Base-by-base conservation (phyloP, 352 stramenopile genomes). In the Phytophthora rubi region DNA sequence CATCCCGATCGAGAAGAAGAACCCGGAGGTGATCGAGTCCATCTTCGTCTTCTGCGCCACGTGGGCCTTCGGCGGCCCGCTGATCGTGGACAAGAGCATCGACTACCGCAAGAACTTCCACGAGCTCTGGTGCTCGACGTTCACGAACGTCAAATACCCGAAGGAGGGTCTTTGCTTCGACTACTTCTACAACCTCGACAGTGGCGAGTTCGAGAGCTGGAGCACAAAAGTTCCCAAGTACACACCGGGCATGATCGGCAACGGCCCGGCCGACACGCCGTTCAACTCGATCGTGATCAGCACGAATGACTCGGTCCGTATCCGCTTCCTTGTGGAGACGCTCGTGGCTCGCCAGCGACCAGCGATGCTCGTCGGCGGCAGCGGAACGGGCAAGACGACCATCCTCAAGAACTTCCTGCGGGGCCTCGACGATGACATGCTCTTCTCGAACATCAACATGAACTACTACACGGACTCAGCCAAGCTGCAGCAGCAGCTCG, bases 361-460 rank as follows among this genome's bases (percentile, higher is more conserved):
- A 10, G 92, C 96, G 42, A 98, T 99, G 85, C 89, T 99, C 32
- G 96, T 99, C 1, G 97, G 97, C 5, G 97, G 95, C 26, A 97
- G 95, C 44, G 97, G 97, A 13, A 99, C 96, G n/a, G 97, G 97
- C 16, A 99, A 99, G 73, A 99, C 97, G 18, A 97, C 95, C 32
- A 98, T 99, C 53, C 89, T 99, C 49, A 98, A 98, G 73, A 98
- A 99, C 56, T 99, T 98, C 71, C 76, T 98, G 16, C 85, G 90
- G 2, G 90, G 89, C 68, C 48, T 93, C 0, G 86, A 96, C 52
- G 97, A 99, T 53, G 93, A 97, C 56, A 98, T 99, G 83, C 79
- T 99, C 32, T 98, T 93, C 75, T 98, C 95, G 56, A 98, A 90
- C 67, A 98, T 99, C 77, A 98, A 98, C 77, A 99, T 99, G 96